Evolutionary conservation across 2,329 filamentous ascomycete species (phyloP), one percentile per base, ranked within the genome.

Genomic region (Pyrenophora tritici-repentis): DNA sequence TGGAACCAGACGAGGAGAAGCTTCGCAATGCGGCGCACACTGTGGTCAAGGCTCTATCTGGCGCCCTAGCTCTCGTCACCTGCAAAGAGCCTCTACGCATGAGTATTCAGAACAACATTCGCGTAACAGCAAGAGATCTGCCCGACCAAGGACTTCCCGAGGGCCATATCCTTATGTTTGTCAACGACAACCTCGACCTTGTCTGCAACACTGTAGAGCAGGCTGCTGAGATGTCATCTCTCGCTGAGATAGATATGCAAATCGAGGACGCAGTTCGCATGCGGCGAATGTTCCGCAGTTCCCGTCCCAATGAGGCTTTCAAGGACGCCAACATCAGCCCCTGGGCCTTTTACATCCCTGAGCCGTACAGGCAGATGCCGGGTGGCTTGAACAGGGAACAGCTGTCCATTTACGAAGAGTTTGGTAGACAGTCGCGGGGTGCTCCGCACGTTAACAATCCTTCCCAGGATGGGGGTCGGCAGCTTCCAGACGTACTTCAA

Each of bases 71-170:
- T 12, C 82, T 97, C 26, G 94, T 99, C n/a, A 99, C 94, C 3
- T 97, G 92, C 70, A 99, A 97, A 75, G 94, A 99, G 73, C 94
- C 94, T 13, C 81, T 99, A 13, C 86, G 94, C 54, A 94, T 95
- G 73, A 97, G 95, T 76, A 96, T 99, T 74, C 95, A 89, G 46
- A 99, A 97, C 75, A 96, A 97, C 70, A 91, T 99, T 73, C 88
- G 94, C n/a, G 82, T 96, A 32, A 86, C 90, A 46, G 88, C 90
- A 45, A 79, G 82, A 50, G 82, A 83, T 42, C 76, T 84, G 34
- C 81, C 81, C 2, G 82, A 85, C 45, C 84, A 87, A 63, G 89
- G 90, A 13, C 82, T 99, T 55, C 91, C 94, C 0, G 94, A 99
- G 75, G 94, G 94, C 6, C 90, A 94, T 26, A 94, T 99, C 55